Conservation (phyloP, 768 basidiomycete species). For the Lactarius akahatsu region DNA sequence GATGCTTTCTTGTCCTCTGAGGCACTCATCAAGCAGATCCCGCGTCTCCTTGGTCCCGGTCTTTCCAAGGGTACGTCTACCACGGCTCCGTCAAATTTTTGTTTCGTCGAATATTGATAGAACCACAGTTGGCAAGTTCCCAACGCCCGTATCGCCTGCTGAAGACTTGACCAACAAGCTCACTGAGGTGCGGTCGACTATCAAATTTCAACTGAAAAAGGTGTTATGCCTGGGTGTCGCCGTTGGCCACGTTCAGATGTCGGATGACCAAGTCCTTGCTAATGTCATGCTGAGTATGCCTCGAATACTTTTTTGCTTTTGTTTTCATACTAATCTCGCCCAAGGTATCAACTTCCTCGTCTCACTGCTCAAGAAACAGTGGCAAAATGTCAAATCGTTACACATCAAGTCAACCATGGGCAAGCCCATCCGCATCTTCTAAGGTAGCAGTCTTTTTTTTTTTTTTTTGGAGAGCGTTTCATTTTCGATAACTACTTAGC, state of each 20-base stretch:
- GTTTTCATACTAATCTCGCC: not conserved
- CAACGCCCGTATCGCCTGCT: conserved; percentile 88
- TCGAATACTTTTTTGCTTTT: not conserved
- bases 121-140: conserved; percentile 92
- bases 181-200: conserved; percentile 94
- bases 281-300: conserved; percentile 95
- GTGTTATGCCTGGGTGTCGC: conserved; percentile 99
- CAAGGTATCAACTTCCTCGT: conserved; percentile 99
- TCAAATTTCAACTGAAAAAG: conserved; percentile 99
- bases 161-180: conserved; percentile 92
- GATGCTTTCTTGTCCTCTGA: conserved; percentile 99
- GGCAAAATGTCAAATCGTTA: conserved; percentile 99
- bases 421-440: conserved; percentile 95
- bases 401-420: conserved; percentile 99
- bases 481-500: too few relatives aligned
- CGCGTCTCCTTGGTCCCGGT: conserved; percentile 99
- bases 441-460: conserved; percentile 23
- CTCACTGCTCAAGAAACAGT: conserved; percentile 99
- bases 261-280: conserved; percentile 91
- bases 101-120: not conserved
- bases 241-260: conserved; percentile 97
- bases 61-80: conserved; percentile 84
- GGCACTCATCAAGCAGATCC: conserved; percentile 98
- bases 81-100: not conserved
- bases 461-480: too few relatives aligned